Evolutionary conservation across 2,329 filamentous ascomycete species (phyloP), one percentile per base, ranked within the genome.

Genomic region (Pseudocercospora fijiensis): DNA sequence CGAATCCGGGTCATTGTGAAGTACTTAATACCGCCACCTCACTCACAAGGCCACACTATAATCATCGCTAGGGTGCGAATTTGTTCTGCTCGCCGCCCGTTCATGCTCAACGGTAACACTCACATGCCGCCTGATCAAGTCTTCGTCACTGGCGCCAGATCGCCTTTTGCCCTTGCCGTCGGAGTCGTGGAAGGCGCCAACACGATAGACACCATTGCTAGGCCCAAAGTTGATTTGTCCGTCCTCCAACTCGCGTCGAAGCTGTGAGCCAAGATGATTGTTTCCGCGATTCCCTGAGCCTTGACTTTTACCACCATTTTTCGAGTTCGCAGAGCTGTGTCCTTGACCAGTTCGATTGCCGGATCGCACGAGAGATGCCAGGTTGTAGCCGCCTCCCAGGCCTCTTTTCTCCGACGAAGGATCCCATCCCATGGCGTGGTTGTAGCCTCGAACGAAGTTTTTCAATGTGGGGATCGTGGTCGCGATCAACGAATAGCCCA

Each of bases 381-480:
- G 52, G 37, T 68, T 68, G 41, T 70, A 67, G 24, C 65, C 68
- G n/a, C 67, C 65, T 20, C 67, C 67, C 0, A 67, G 49, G 10
- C 61, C 63, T 49, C 68, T 27, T 49, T 68, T 66, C 22, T 65
- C 63, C 16, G 41, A 64, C 3, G 64, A 66, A 2, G 62, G 51
- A n/a, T 67, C 65, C 24, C 65, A 68, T 3, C 70, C 69, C 59
- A 72, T 67, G 7, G 69, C 69, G 28, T 70, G 65, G 41, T 70
- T 70, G 58, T 72, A 71, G 27, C 65, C 69, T 13, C 69, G 60
- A 11, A 74, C 69, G 62, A 74, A 74, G n/a, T 69, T 69, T 37
- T 72, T 71, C 18, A 74, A 43, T 5, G 71, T 72, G 7, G 72
- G 72, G 22, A 74, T 71, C 1, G 72, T 74, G 37, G 72, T 71